Conservation (phyloP, 371 early-diverging fungal genomes). For the Choanephora cucurbitarum region DNA sequence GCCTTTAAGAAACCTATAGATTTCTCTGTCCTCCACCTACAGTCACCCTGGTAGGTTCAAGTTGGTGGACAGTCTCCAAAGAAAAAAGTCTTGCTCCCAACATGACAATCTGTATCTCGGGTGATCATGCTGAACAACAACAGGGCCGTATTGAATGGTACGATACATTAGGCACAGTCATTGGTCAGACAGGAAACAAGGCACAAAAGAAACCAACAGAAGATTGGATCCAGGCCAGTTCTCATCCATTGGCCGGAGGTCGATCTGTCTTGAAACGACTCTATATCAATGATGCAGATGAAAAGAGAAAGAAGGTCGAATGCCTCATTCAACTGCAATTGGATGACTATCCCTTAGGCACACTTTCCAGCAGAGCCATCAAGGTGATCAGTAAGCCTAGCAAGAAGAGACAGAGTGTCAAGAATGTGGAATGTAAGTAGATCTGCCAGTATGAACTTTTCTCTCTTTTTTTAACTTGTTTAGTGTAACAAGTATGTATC, state of each 20-base stretch:
- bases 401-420: conserved; percentile 76
- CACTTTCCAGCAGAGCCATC: conserved; percentile 69
- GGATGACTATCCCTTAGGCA: conserved; percentile 58
- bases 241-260: conserved; percentile 42
- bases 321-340: conserved; percentile 67
- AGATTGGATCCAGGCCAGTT: conserved; percentile 26
- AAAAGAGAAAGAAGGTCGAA: conserved; percentile 71
- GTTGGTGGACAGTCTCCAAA: conserved; percentile 56
- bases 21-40: conserved; percentile 86
- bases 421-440: conserved; percentile 66
- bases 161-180: conserved; percentile 24
- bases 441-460: too few species aligned
- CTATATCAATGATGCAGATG: conserved; percentile 76
- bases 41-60: conserved; percentile 68
- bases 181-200: conserved; percentile 34
- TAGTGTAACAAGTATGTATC: conserved; percentile 62
- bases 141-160: conserved; percentile 51
- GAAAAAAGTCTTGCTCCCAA: conserved; percentile 34
- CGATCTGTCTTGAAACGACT: conserved; percentile 73
- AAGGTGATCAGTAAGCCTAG: conserved; percentile 80
- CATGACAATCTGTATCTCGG: conserved; percentile 47
- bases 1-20: conserved; percentile 20
- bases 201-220: conserved; percentile 19
- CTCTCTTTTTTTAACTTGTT: too few species aligned
- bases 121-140: conserved; percentile 40